Evolutionary conservation across 2,329 filamentous ascomycete genomes (phyloP), one percentile per base, ranked within the genome.

Genomic region (Colletotrichum brevisporum): DNA sequence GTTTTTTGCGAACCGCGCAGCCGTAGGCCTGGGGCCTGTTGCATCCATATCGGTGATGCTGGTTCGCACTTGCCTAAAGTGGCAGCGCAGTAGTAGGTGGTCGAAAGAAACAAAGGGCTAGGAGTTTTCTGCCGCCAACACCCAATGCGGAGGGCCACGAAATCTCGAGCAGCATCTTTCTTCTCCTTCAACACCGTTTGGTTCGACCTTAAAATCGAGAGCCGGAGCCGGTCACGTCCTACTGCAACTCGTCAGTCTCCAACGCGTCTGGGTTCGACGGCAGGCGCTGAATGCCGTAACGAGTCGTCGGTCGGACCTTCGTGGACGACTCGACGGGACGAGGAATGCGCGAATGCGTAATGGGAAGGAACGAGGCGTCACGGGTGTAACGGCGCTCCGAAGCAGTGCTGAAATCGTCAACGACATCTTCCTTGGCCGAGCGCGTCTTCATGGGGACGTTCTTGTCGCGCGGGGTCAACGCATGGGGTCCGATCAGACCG

Each of bases 211-310:
- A 69, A n/a, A 31, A 26, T 21, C 50, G 61, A 24, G 41, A 13
- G 13, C 21, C 24, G 9, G 47, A 68, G 47, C 21, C 31, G 8
- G 58, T 56, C 21, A 57, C 60, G 21, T 68, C 64, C 76, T 70
- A 80, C 64, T 78, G 78, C 51, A 82, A 70, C 70, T 82, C 80
- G 48, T 82, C 80, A 21, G 75, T 65, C 18, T 80, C 78, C 67
- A 76, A 71, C 6, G 74, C 71, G 13, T 69, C 68, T 16, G 72
- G 50, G 1, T 72, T 70, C n/a, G 55, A 21, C 13, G 77, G 78
- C 10, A 74, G 76, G 60, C 74, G 75, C 18, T 72, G 70, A 4
- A 70, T 62, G 2, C 71, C 75, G 15, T 78, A 71, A 9, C 77
- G 76, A 55, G 74, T 72, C 8, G 74, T 74, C n/a, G 71, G 69